Percentiles rank a stretch among this genome's conserved stretches.
These are phyloP conservation scores for Phaeotremella skinneri DNA, from an alignment of 768 basidiomycete genomes.

Conservation along the genomic window DNA sequence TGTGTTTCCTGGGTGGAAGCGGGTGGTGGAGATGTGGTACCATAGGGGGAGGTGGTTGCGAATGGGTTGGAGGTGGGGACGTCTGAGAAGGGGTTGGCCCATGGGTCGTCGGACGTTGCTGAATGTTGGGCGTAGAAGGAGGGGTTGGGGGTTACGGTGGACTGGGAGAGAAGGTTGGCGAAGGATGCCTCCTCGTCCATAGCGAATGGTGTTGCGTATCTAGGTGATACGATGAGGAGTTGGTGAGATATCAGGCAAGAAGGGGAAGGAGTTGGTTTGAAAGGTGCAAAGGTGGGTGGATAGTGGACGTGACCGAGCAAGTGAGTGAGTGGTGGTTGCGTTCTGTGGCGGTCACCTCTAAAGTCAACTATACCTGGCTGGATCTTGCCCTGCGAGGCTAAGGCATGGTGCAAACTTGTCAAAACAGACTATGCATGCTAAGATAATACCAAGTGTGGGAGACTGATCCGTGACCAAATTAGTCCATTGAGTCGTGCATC, in stretches of 20 bases:
- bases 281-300: not conserved
- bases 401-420: too few relatives aligned
- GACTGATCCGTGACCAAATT: too few relatives aligned
- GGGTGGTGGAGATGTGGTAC: not conserved
- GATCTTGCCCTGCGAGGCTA: too few relatives aligned
- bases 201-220: not conserved
- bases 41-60: conserved; percentile 8
- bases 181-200: conserved; percentile 45
- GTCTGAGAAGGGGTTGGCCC: conserved; percentile 48
- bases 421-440: not conserved
- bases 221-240: not conserved
- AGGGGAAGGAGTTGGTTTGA: not conserved
- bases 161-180: conserved; percentile 38
- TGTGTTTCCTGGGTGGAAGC: not conserved
- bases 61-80: not conserved
- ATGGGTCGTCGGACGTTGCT: conserved; percentile 38
- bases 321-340: not conserved
- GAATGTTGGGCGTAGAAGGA: conserved; percentile 9
- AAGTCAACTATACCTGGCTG: too few relatives aligned
- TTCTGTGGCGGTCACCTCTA: too few relatives aligned
- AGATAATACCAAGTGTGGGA: not conserved
- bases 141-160: conserved; percentile 9
- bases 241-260: not conserved
- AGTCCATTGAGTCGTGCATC: too few relatives aligned
- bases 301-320: not conserved